phyloP scores from a whole-genome alignment of 2,329 filamentous ascomycete genomes.

The Metarhizium brunneum region DNA sequence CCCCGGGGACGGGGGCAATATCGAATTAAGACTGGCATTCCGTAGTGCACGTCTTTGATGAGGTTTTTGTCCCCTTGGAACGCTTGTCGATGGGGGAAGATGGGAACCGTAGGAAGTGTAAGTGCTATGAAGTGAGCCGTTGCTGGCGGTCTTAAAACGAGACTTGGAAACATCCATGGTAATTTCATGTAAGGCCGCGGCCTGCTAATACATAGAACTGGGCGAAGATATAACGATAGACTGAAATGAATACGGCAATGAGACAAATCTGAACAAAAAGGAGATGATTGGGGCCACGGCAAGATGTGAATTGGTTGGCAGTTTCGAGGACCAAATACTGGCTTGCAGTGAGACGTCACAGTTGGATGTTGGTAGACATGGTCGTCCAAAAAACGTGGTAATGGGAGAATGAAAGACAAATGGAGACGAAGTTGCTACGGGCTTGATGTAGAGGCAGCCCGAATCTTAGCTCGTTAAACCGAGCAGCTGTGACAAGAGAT shows the following conservation, averaged over 20 bases:
- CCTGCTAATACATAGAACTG: neutral
- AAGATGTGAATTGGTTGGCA: constrained; percentile 1
- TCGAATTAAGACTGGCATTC: constrained; percentile 32
- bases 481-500: neutral
- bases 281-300: constrained; percentile 7
- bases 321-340: constrained; percentile 3
- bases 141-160: constrained; percentile 28
- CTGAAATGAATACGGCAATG: constrained; percentile 3
- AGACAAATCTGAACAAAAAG: constrained; percentile 7
- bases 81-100: constrained; percentile 9
- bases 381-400: constrained; percentile 6
- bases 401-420: constrained; percentile 5
- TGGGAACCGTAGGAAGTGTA: constrained; percentile 18
- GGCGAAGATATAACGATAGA: constrained; percentile 6
- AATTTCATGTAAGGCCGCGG: neutral
- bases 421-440: neutral
- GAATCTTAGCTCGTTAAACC: neutral
- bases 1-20: constrained; percentile 37
- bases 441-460: neutral
- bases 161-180: constrained; percentile 20
- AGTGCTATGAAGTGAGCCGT: constrained; percentile 27
- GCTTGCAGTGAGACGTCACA: constrained; percentile 5
- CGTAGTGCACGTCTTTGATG: constrained; percentile 30
- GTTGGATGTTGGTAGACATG: constrained; percentile 8
- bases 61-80: constrained; percentile 11